Evolutionary conservation across 441 rosid genomes (phyloP).

Genomic region (Pelargonium fulgidum): DNA sequence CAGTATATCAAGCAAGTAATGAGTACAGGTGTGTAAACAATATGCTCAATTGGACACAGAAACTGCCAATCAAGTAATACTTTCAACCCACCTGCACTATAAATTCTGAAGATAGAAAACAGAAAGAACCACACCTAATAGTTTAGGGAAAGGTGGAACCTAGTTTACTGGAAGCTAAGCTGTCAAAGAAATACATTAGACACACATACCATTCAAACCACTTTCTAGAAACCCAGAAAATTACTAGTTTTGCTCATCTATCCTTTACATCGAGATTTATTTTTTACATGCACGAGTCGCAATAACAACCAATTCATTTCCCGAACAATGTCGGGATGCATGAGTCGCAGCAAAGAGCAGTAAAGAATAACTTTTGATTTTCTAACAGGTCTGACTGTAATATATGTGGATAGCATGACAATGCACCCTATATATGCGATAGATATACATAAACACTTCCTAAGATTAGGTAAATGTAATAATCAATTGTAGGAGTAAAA

Average conservation of each 20-base stretch:
- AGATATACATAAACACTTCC: not conserved
- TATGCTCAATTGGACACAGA: not conserved
- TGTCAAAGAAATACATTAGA: not conserved
- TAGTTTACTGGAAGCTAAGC: not conserved
- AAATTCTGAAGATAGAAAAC: not conserved
- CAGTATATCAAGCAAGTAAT: slow-evolving; percentile 18
- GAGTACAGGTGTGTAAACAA: not conserved
- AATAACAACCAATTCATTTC: too few species aligned
- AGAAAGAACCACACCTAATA: not conserved
- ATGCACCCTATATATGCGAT: not conserved
- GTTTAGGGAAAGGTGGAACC: not conserved
- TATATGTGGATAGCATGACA: not conserved
- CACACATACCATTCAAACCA: not conserved
- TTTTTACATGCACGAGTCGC: not conserved
- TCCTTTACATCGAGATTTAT: not conserved
- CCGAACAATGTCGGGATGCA: too few species aligned
- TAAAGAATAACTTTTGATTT: not conserved
- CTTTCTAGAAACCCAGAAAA: slow-evolving; percentile 7
- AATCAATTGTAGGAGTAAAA: not conserved
- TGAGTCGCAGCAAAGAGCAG: too few species aligned
- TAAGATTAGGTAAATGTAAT: not conserved
- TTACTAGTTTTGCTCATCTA: not conserved
- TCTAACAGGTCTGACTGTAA: not conserved
- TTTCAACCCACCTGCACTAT: not conserved
- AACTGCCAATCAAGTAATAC: slow-evolving; percentile 1